Conservation (phyloP, 345 rosid species). For the Arabidopsis suecica region DNA sequence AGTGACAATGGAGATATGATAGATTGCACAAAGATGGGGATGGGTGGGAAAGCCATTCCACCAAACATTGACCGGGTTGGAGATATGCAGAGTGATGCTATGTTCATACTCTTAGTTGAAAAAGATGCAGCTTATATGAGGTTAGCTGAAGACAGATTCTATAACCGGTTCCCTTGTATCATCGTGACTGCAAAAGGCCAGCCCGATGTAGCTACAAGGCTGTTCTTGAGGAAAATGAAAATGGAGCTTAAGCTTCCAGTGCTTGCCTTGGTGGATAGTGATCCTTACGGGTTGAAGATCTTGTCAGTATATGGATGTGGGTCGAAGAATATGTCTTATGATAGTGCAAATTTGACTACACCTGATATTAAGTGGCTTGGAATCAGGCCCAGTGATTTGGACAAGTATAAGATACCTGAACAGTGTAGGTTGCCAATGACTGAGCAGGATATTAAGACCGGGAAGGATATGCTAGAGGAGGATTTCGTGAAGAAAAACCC, state of each 20-base stretch:
- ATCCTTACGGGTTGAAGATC: conserved; percentile 93
- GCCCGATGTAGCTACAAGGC: conserved; percentile 95
- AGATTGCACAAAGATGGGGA: conserved; percentile 97
- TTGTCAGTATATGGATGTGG: conserved; percentile 96
- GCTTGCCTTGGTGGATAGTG: conserved; percentile 94
- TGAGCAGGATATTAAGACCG: conserved; percentile 98
- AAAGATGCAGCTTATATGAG: conserved; percentile 97
- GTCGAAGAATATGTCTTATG: conserved; percentile 98
- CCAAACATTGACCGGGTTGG: conserved; percentile 95
- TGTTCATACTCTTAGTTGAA: conserved; percentile 83
- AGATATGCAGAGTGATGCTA: conserved; percentile 91
- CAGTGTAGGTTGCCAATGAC: conserved; percentile 97
- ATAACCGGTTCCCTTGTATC: conserved; percentile 92
- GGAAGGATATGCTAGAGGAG: conserved; percentile 92
- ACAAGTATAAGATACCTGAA: conserved; percentile 87
- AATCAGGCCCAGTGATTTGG: conserved; percentile 90
- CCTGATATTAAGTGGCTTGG: conserved; percentile 98
- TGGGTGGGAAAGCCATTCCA: conserved; percentile 99
- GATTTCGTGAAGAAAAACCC: conserved; percentile 99
- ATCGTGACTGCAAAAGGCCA: conserved; percentile 97
- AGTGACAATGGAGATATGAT: conserved; percentile 99
- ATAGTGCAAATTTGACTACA: conserved; percentile 92
- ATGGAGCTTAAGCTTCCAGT: conserved; percentile 91
- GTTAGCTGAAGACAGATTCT: conserved; percentile 93
- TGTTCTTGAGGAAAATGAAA: conserved; percentile 95